phyloP scores from a whole-genome alignment of 202 grass and related monocot species.

The Musa balbisiana region DNA sequence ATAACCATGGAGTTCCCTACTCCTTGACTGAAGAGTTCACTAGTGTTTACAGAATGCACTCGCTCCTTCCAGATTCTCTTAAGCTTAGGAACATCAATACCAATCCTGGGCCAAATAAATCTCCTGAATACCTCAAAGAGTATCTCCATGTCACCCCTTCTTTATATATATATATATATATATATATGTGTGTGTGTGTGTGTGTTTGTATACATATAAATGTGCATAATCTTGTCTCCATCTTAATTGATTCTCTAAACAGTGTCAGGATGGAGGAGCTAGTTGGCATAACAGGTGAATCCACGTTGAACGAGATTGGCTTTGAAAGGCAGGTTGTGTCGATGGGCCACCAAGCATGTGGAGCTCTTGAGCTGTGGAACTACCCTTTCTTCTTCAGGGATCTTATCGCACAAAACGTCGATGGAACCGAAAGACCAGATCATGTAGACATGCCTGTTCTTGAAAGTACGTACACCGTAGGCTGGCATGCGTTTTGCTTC shows the following conservation, averaged over 20 bases:
- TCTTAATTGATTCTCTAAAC: not conserved
- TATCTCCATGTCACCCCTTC: not conserved
- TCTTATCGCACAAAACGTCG: conserved; percentile 42
- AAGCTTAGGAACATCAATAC: conserved; percentile 35
- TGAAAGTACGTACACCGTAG: conserved; percentile 34
- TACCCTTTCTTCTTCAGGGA: conserved; percentile 47
- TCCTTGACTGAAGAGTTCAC: conserved; percentile 61
- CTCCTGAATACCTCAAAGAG: conserved; percentile 38
- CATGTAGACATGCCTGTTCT: conserved; percentile 43
- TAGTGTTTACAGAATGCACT: conserved; percentile 58
- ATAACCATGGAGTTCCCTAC: conserved; percentile 48
- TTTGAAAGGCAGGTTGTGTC: conserved; percentile 46
- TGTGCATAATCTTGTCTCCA: not conserved
- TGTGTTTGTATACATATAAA: not conserved
- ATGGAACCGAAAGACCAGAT: conserved; percentile 44
- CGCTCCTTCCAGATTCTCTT: conserved; percentile 41
- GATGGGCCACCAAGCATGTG: conserved; percentile 61
- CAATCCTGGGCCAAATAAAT: conserved; percentile 28
- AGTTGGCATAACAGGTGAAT: conserved; percentile 36
- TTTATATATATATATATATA: not conserved
- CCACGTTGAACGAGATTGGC: conserved; percentile 31
- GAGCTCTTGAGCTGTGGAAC: conserved; percentile 59
- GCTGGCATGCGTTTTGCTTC: no score
- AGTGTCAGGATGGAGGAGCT: conserved; percentile 40
- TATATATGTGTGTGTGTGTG: not conserved